Conservation (phyloP, 2,329 filamentous ascomycete species). For the Cadophora malorum region DNA sequence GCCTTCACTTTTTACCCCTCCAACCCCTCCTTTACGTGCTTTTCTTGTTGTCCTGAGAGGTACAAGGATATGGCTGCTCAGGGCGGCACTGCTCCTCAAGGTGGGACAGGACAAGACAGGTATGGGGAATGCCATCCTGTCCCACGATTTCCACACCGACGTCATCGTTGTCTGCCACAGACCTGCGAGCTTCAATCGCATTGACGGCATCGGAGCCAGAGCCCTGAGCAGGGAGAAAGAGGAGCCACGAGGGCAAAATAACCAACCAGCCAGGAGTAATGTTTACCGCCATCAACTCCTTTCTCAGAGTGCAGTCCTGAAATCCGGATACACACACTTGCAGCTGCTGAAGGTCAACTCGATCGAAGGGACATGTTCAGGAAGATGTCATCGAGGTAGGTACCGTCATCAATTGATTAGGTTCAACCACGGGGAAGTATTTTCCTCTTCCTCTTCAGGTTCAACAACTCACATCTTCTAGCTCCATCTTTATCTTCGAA, state of each 20-base stretch:
- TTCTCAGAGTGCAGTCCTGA: background rate
- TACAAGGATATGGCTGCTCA: constrained; percentile 7
- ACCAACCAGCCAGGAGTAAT: background rate
- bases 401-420: background rate
- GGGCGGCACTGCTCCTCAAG: constrained; percentile 13
- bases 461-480: background rate
- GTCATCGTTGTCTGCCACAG: constrained; percentile 8
- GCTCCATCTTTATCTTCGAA: background rate
- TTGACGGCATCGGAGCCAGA: background rate
- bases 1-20: background rate
- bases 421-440: constrained; percentile 3
- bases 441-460: background rate
- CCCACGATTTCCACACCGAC: constrained; percentile 17
- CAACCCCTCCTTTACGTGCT: background rate
- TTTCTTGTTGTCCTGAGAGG: background rate
- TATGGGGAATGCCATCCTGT: constrained; percentile 15
- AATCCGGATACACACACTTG: background rate
- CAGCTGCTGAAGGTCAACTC: background rate
- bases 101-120: background rate
- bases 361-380: background rate
- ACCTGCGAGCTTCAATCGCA: background rate
- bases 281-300: background rate
- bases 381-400: background rate
- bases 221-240: background rate
- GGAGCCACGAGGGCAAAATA: background rate